These are phyloP conservation scores for Thelephora ganbajun DNA, from an alignment of 768 basidiomycete genomes.

Conservation along the genomic window DNA sequence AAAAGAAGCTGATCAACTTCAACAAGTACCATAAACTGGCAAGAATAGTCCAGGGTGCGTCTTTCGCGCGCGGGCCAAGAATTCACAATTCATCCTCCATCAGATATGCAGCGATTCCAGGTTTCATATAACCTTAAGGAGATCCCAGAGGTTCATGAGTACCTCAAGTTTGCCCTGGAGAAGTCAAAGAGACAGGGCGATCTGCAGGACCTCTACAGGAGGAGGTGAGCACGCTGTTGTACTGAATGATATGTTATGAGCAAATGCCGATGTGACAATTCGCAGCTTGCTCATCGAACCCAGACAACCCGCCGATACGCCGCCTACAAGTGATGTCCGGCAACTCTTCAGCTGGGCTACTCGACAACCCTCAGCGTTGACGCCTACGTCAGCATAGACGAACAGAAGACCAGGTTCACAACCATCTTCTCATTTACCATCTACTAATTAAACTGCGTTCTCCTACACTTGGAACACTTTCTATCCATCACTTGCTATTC, in stretches of 20 bases:
- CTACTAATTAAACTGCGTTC: too few relatives aligned
- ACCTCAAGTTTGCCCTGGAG: conserved; percentile 60
- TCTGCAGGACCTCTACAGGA: conserved; percentile 71
- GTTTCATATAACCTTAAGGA: conserved; percentile 74
- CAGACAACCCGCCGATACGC: conserved; percentile 60
- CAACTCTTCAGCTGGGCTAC: conserved; percentile 73
- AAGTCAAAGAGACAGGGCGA: conserved; percentile 68
- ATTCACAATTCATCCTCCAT: neutral
- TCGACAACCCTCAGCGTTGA: conserved; percentile 31
- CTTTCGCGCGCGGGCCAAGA: neutral
- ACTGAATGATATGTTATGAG: conserved; percentile 2
- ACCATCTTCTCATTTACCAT: too few relatives aligned
- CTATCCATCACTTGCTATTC: too few relatives aligned
- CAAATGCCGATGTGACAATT: conserved; percentile 4
- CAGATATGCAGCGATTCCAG: conserved; percentile 91
- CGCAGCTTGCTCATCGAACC: conserved; percentile 71
- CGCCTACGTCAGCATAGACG: conserved; percentile 19
- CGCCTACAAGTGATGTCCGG: conserved; percentile 52
- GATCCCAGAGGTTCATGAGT: conserved; percentile 80
- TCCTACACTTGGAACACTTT: too few relatives aligned
- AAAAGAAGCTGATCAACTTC: conserved; percentile 82
- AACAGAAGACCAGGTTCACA: too few relatives aligned
- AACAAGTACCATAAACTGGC: conserved; percentile 92
- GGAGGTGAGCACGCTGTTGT: conserved; percentile 38
- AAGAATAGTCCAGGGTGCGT: conserved; percentile 64